Percentiles rank a stretch among this genome's conserved stretches.
phyloP scores from a whole-genome alignment of 1,284 basidiomycete genomes.

The Ganoderma meredithae region DNA sequence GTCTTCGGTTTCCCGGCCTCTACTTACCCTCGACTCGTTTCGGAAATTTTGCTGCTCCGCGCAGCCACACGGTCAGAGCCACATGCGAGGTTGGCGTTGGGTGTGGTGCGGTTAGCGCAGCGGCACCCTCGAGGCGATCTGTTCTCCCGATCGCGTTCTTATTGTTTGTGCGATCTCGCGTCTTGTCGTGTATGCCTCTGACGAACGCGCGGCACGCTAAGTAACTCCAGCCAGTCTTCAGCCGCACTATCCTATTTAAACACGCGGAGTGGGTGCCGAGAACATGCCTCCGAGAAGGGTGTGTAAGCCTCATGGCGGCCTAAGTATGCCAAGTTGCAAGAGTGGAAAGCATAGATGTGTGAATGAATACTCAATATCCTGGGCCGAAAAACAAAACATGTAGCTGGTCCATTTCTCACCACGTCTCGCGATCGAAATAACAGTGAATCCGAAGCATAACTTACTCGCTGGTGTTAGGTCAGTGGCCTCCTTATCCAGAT shows the following conservation, averaged over 20 bases:
- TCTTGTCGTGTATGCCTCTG: not conserved
- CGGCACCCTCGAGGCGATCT: slow-evolving; percentile 22
- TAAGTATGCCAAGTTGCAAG: not conserved
- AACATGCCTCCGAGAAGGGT: not conserved
- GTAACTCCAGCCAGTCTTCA: not conserved
- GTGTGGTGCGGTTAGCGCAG: slow-evolving; percentile 10
- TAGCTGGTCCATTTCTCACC: not conserved
- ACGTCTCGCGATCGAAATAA: no score
- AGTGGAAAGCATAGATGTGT: not conserved
- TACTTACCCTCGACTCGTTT: not conserved
- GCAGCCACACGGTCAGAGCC: not conserved
- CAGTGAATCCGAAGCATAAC: no score
- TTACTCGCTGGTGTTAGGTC: no score
- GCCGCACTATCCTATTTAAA: slow-evolving; percentile 2
- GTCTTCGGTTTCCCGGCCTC: not conserved
- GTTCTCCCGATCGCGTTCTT: slow-evolving; percentile 15
- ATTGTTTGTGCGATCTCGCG: slow-evolving; percentile 5
- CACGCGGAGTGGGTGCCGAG: no score
- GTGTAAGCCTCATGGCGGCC: not conserved
- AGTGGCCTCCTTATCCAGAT: not conserved
- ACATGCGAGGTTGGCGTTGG: not conserved
- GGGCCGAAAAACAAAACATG: not conserved
- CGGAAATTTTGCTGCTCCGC: not conserved
- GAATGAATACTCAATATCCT: not conserved
- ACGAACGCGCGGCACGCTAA: not conserved